Base-by-base conservation (phyloP, 306 rosid genomes). In the Casuarina cunninghamiana region DNA sequence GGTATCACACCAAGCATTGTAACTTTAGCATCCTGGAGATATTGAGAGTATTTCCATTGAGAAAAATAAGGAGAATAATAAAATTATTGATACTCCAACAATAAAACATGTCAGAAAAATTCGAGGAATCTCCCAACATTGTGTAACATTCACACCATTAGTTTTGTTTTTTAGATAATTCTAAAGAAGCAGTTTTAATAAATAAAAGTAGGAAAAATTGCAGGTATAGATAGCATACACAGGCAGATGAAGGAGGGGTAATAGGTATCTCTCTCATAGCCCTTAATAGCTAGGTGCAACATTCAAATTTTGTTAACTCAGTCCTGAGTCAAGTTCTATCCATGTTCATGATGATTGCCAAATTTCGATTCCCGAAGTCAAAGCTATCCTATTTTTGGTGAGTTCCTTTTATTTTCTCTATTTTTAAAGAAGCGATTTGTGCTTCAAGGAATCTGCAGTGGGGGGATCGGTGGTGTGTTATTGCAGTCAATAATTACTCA, bases 1-100 rank as follows among this genome's bases (percentile, higher is more conserved):
- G 98, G 98, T 84, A 95, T 91, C 68, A 95, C 91, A 38, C 98
- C 98, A 69, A 95, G 97, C 97, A 95, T 92, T 82, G 97, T 90
- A 73, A 93, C 96, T 86, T 92, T 92, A 76, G 97, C 87, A 63
- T 87, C 91, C 91, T 87, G 71, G 53, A 46, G 55, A 74, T 53
- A 77, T 70, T 55, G 55, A 39, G 46, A 71, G 71, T 62, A 38
- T 57, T 44, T 65, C 21, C 10, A 58, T 73, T 9, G 32, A 21
- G 45, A 10, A 44, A 73, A 48, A 55, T 11, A 50, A n/a, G 13
- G 16, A 10, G 41, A 74, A 55, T 26, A 26, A 58, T 16, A 53
- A 79, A 67, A 66, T 19, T 67, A 1, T 5, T n/a, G 32, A 73
- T 42, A 3, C 57, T 43, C 41, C 21, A 65, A 16, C 15, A 32